These are phyloP conservation scores for Crucihimalaya himalaica DNA, from an alignment of 345 rosid species.

Conservation along the genomic window DNA sequence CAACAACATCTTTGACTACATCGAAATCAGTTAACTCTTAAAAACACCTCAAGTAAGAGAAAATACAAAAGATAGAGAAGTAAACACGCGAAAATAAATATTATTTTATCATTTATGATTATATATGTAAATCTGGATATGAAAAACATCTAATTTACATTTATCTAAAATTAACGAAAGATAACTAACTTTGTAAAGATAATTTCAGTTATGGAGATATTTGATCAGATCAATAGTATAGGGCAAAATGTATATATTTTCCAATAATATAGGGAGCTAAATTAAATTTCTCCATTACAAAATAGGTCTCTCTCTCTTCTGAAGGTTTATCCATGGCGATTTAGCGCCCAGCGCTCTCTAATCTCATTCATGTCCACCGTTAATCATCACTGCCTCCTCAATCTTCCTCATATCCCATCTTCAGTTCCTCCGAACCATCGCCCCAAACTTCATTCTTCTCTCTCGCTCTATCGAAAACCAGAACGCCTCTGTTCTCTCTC, in stretches of 20 bases:
- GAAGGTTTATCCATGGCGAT: constrained; percentile 38
- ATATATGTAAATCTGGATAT: no score
- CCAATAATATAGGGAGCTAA: constrained; percentile 5
- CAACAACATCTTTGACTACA: not conserved
- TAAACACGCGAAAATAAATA: no score
- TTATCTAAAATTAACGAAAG: not conserved
- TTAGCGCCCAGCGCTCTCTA: constrained; percentile 30
- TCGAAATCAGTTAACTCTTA: not conserved
- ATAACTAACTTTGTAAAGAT: not conserved
- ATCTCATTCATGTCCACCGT: constrained; percentile 50
- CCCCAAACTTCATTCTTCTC: constrained; percentile 17
- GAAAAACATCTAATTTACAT: not conserved
- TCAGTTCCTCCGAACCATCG: constrained; percentile 10
- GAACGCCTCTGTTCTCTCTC: constrained; percentile 33
- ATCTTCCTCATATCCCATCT: constrained; percentile 31
- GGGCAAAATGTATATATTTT: not conserved
- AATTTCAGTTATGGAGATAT: not conserved
- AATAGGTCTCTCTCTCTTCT: not conserved
- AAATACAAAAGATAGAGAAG: no score
- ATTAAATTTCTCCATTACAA: not conserved
- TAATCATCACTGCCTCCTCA: constrained; percentile 43
- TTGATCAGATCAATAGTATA: not conserved
- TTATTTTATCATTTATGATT: no score
- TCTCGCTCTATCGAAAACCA: constrained; percentile 28
- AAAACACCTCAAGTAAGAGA: no score